Base-by-base conservation (phyloP, 1,284 basidiomycete species). In the Cryptococcus sp. region DNA sequence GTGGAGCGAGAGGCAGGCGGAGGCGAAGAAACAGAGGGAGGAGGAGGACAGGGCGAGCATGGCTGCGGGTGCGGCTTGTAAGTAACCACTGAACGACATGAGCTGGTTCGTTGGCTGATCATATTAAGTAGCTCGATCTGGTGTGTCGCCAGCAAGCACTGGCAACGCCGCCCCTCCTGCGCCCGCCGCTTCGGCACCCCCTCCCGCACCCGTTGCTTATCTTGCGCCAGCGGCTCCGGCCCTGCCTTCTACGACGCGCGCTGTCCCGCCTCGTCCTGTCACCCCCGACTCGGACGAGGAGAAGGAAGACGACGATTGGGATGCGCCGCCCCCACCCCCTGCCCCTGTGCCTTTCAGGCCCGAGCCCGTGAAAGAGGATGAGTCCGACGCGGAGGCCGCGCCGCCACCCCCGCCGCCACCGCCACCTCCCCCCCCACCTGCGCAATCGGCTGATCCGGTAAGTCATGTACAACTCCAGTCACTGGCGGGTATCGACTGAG, bases 1-100 rank as follows among this genome's bases (percentile, higher is more conserved):
- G 0, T 95, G 92, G 92, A 87, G 84, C 59, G 88, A 95, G 73
- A 81, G 92, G 39, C 91, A 95, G 72, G 91, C 89, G 0, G 78
- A 87, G 35, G 87, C 90, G 3, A 93, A 92, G 81, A 87, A 87
- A 69, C 87, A 91, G 66, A 80, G 82, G 11, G 88, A 87, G 64
- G 89, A 89, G 67, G 92, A 96, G 59, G 89, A 90, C 59, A 80
- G 81, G 2, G 80, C 79, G 24, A 90, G 88, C 66, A 80, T 81
- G 45, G 87, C 87, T 2, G 75, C 76, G 1, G 69, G 66, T 36
- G 57, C 72, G 23, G 79, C 78, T 23, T 76, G 75, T 54, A 76
- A 77, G 36, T 78, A 37, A 43, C 8, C 28, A 33, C 28, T 5
- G 28, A 33, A 9, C 28, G n/a, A n/a, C n/a, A n/a, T n/a, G n/a